Evolutionary conservation across 441 rosid species (phyloP), one percentile per base, ranked within the genome.

Genomic region (Populus trichocarpa): DNA sequence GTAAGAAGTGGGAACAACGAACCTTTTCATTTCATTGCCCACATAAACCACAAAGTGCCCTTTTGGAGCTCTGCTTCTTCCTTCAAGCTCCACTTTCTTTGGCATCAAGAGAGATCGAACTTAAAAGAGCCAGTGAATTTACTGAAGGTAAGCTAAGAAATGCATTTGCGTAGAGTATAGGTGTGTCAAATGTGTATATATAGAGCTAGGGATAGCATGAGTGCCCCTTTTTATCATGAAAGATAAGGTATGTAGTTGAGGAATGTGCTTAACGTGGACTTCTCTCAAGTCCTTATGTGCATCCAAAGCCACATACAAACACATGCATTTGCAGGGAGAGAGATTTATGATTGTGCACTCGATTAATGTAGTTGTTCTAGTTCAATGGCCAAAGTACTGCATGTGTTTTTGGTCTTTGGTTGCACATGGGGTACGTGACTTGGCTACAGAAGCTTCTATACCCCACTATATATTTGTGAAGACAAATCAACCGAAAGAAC

Each of bases 11-110:
- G 85, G 87, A 26, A 84, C 73, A 0, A 80, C 84, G 66, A 78
- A 80, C 82, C 87, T 82, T 28, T 42, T 78, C 83, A 76, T 77
- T 69, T 78, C 79, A 23, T 14, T 40, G 6, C 87, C 85, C 30
- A 74, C 83, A 42, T 80, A 86, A 8, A 86, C 88, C 84, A 76
- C 86, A 67, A 86, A 86, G 72, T 86, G 85, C 20, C 84, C 85
- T 68, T 72, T 82, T 2, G 85, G 85, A 57, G 85, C 85, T 64
- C 81, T 77, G 65, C 67, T 71, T 12, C 67, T 50, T 53, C 63
- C 70, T 30, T 74, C 81, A 36, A 12, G 61, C 38, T 74, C 81
- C 14, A 7, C 81, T 59, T 73, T 78, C 70, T 72, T 83, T 46
- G 79, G 28, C 83, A 77, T 80, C 30, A 4, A 53, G 25, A 22